These are phyloP conservation scores for Teratosphaeriaceae sp. DNA, from an alignment of 2,329 filamentous ascomycete species.

Conservation along the genomic window DNA sequence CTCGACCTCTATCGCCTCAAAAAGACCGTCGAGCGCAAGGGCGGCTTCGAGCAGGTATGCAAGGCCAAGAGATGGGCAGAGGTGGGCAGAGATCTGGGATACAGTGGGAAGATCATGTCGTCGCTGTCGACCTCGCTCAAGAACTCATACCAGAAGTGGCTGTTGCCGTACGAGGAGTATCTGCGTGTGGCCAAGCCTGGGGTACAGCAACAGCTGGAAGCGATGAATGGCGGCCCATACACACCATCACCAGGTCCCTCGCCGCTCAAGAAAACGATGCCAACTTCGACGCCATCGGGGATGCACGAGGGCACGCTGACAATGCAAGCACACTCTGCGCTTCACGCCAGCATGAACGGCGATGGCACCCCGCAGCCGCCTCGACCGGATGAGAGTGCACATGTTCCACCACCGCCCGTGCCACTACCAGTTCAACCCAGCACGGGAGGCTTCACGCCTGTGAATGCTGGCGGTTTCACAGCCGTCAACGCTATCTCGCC, in stretches of 20 bases:
- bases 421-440: constrained; percentile 48
- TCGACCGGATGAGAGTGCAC: constrained; percentile 7
- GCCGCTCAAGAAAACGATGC: constrained; percentile 55
- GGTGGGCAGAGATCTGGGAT: constrained; percentile 91
- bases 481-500: constrained; percentile 52
- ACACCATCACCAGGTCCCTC: constrained; percentile 71
- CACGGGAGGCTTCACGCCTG: constrained; percentile 39
- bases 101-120: constrained; percentile 99
- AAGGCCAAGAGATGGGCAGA: constrained; percentile 99
- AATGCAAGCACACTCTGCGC: constrained; percentile 48
- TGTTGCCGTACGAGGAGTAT: constrained; percentile 95
- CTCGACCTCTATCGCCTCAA: constrained; percentile 93
- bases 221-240: constrained; percentile 85
- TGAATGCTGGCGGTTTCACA: constrained; percentile 68
- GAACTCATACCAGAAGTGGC: constrained; percentile 96
- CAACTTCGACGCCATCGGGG: constrained; percentile 41
- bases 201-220: constrained; percentile 91
- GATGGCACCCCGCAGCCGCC: constrained; percentile 17
- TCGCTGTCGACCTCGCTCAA: constrained; percentile 95
- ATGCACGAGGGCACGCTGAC: constrained; percentile 50
- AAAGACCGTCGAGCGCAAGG: constrained; percentile 90
- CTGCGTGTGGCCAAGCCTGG: constrained; percentile 83
- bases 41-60: constrained; percentile 94
- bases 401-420: constrained; percentile 35
- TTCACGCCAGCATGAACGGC: constrained; percentile 49